Percentiles rank a stretch among this genome's conserved stretches.
Evolutionary conservation across 2,329 filamentous ascomycete species (phyloP).

Genomic region (Remersonia thermophila): DNA sequence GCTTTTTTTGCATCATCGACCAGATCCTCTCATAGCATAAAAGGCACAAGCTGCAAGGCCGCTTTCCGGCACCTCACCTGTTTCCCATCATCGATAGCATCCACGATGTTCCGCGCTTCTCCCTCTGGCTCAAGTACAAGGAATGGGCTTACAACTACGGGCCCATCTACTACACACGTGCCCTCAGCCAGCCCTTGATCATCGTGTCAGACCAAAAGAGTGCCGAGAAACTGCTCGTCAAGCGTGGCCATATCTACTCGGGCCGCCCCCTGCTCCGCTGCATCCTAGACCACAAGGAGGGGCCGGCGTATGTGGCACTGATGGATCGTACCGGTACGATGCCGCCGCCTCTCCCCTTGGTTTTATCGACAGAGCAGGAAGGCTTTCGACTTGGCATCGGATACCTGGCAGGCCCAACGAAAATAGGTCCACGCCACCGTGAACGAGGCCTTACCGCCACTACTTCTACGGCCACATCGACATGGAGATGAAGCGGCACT

Average conservation of each 20-base stretch:
- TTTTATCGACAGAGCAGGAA: neutral
- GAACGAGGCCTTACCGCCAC: constrained; percentile 24
- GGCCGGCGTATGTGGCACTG: constrained; percentile 35
- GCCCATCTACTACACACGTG: constrained; percentile 32
- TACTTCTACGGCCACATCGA: constrained; percentile 38
- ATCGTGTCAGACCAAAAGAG: constrained; percentile 37
- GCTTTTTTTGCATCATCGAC: constrained; percentile 28
- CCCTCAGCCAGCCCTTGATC: constrained; percentile 28
- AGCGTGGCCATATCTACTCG: constrained; percentile 37
- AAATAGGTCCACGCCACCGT: constrained; percentile 40
- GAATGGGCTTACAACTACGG: constrained; percentile 32
- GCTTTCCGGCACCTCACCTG: constrained; percentile 34
- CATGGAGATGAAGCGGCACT: constrained; percentile 31
- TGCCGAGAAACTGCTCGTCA: constrained; percentile 35
- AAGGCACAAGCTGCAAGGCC: constrained; percentile 16
- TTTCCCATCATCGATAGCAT: constrained; percentile 36
- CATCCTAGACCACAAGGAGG: constrained; percentile 36
- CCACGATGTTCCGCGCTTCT: constrained; percentile 34
- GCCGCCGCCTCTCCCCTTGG: neutral
- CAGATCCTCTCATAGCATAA: constrained; percentile 27
- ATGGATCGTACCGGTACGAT: constrained; percentile 37
- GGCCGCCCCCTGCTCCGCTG: constrained; percentile 38
- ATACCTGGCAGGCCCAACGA: constrained; percentile 35
- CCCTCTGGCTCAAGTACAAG: constrained; percentile 39
- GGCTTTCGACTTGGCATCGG: constrained; percentile 18